Conservation (phyloP, 805 yeast species). For the Jamesozyma spencerorum region DNA sequence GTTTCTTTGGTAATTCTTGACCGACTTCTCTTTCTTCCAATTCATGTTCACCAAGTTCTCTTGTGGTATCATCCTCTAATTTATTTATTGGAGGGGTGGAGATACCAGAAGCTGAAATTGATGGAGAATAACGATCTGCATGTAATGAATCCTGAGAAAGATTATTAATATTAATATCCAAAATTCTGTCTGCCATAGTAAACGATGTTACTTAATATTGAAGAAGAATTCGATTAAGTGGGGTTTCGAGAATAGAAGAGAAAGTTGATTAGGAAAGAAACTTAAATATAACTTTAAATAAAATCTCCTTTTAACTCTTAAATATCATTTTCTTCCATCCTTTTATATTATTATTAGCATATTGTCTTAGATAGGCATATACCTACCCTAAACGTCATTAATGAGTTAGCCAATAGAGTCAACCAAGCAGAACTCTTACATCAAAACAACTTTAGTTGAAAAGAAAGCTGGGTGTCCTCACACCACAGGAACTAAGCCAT, state of each 20-base stretch:
- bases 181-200: slow-evolving; percentile 1
- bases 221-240: neutral
- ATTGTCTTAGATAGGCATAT: neutral
- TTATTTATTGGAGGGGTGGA: neutral
- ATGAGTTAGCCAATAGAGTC: too few species aligned
- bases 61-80: neutral
- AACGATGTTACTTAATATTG: neutral
- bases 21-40: neutral
- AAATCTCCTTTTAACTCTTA: neutral
- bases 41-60: neutral
- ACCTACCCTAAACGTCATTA: too few species aligned
- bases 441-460: too few species aligned
- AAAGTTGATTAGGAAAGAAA: too few species aligned
- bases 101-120: neutral
- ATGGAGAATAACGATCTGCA: neutral
- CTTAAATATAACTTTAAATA: too few species aligned
- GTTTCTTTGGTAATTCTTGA: neutral
- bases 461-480: too few species aligned
- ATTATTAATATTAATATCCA: neutral
- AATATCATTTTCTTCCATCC: neutral
- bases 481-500: too few species aligned
- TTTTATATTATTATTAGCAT: neutral
- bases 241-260: too few species aligned
- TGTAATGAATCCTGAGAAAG: neutral
- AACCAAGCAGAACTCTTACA: too few species aligned